These are phyloP conservation scores for Exophiala sp. DNA, from an alignment of 2,329 filamentous ascomycete genomes.

Conservation along the genomic window DNA sequence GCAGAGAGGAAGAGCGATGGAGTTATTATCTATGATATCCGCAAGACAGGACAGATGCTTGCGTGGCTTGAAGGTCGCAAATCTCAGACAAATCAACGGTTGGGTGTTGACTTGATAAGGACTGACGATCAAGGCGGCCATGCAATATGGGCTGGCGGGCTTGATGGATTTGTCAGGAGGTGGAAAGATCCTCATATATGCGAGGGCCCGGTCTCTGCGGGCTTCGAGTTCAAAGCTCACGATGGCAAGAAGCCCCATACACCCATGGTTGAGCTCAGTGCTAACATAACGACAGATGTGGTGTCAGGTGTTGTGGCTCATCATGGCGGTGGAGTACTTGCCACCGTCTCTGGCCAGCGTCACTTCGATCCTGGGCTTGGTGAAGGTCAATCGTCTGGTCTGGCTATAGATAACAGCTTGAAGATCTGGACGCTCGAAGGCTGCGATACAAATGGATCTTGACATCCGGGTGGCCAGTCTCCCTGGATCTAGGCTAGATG, in stretches of 20 bases:
- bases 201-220: constrained; percentile 42
- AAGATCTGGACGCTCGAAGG: constrained; percentile 19
- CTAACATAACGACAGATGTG: constrained; percentile 41
- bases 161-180: constrained; percentile 52
- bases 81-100: constrained; percentile 52
- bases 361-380: constrained; percentile 15
- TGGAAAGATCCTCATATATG: constrained; percentile 47
- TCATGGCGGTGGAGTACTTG: constrained; percentile 45
- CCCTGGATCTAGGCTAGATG: no score
- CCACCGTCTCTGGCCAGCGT: constrained; percentile 49
- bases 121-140: constrained; percentile 36
- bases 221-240: constrained; percentile 44
- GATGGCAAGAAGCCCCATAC: no score
- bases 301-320: constrained; percentile 48
- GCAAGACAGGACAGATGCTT: constrained; percentile 51
- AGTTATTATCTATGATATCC: constrained; percentile 57
- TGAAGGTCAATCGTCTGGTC: constrained; percentile 22
- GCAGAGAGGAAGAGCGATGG: constrained; percentile 56
- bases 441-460: neutral
- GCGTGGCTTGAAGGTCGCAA: constrained; percentile 48
- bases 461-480: no score
- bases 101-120: constrained; percentile 53
- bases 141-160: constrained; percentile 59
- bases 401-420: constrained; percentile 7
- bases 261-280: no score